Conservation (phyloP, 2,329 filamentous ascomycete species). For the Pseudogymnoascus sp. region DNA sequence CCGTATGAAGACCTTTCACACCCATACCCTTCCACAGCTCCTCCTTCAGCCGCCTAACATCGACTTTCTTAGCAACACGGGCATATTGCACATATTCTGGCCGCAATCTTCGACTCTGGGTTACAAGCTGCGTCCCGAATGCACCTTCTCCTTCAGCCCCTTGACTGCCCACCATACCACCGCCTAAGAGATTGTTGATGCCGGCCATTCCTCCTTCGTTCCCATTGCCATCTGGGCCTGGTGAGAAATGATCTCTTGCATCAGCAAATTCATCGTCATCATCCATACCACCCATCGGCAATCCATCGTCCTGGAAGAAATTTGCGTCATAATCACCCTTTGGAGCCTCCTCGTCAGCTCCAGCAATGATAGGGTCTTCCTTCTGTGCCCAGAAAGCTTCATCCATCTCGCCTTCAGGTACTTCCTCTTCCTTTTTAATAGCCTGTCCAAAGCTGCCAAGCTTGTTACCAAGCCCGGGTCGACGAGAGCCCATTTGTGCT, state of each 20-base stretch:
- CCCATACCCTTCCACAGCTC: slow-evolving; percentile 62
- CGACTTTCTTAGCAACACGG: slow-evolving; percentile 62
- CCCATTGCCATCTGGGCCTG: slow-evolving; percentile 44
- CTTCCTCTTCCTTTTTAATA: slow-evolving; percentile 42
- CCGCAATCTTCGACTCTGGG: slow-evolving; percentile 51
- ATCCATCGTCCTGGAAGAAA: slow-evolving; percentile 89
- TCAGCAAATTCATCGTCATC: slow-evolving; percentile 72
- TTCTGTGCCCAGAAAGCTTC: slow-evolving; percentile 89
- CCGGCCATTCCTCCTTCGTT: slow-evolving; percentile 38
- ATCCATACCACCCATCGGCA: slow-evolving; percentile 51
- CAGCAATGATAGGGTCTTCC: slow-evolving; percentile 38
- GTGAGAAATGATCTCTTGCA: slow-evolving; percentile 70
- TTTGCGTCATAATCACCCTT: slow-evolving; percentile 89
- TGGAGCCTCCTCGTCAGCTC: slow-evolving; percentile 49
- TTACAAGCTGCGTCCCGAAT: slow-evolving; percentile 61
- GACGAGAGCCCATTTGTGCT: slow-evolving; percentile 66
- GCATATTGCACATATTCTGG: slow-evolving; percentile 66
- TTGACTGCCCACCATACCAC: slow-evolving; percentile 40
- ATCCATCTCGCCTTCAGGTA: slow-evolving; percentile 72
- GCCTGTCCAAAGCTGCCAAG: slow-evolving; percentile 34
- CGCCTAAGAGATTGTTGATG: slow-evolving; percentile 42
- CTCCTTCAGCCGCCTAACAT: slow-evolving; percentile 59
- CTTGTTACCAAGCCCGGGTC: slow-evolving; percentile 39
- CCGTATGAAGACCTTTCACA: slow-evolving; percentile 40
- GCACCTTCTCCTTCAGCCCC: slow-evolving; percentile 31